A percentile compares a stretch with the other conserved stretches of the same genome.
phyloP scores from a whole-genome alignment of 1,139 yeast genomes.

The Candida neerlandica region DNA sequence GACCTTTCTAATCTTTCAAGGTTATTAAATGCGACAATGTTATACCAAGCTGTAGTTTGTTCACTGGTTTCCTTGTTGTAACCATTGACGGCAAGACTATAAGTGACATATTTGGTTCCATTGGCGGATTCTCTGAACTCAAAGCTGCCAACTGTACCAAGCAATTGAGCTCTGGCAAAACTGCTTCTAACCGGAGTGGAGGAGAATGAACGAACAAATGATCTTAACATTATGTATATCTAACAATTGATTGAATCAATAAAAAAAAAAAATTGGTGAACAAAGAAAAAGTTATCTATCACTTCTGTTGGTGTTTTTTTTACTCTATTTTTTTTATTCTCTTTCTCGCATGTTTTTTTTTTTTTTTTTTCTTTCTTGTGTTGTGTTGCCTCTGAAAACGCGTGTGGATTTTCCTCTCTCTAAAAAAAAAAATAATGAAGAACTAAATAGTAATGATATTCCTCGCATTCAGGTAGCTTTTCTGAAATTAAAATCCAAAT shows the following conservation, averaged over 20 bases:
- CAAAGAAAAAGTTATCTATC: neutral
- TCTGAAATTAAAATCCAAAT: slow-evolving; percentile 14
- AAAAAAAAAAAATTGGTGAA: neutral
- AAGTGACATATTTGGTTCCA: slow-evolving; percentile 41
- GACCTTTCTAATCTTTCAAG: slow-evolving; percentile 36
- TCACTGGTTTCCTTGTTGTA: slow-evolving; percentile 35
- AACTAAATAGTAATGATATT: neutral
- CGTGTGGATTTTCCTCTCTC: neutral
- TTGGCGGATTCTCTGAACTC: slow-evolving; percentile 40
- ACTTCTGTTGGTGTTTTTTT: slow-evolving; percentile 5
- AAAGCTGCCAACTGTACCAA: slow-evolving; percentile 47
- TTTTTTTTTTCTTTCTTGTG: neutral
- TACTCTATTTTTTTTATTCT: neutral
- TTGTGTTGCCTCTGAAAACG: neutral
- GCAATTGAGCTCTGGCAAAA: slow-evolving; percentile 46
- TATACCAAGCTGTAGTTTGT: slow-evolving; percentile 43
- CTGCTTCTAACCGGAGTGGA: slow-evolving; percentile 32
- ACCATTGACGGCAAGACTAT: slow-evolving; percentile 48
- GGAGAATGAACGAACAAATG: slow-evolving; percentile 38
- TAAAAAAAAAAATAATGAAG: neutral
- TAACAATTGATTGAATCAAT: slow-evolving; percentile 1
- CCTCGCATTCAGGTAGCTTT: neutral
- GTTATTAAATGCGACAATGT: slow-evolving; percentile 45
- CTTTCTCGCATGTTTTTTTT: slow-evolving; percentile 1
- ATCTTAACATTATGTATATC: slow-evolving; percentile 27